These are phyloP conservation scores for Lathyrus sativus DNA, from an alignment of 306 rosid species.

Conservation along the genomic window DNA sequence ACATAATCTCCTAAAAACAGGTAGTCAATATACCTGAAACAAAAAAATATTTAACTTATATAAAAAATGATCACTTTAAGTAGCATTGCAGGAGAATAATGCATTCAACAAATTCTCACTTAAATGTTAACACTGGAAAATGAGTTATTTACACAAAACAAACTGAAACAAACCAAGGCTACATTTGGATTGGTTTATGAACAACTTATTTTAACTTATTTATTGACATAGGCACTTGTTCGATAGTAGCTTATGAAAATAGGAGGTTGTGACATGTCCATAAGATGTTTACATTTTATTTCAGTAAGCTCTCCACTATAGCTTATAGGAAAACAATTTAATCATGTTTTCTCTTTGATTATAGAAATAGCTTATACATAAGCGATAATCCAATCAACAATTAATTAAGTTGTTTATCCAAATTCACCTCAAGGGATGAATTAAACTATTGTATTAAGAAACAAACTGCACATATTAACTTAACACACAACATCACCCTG, in stretches of 20 bases:
- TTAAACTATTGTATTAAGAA: constrained; percentile 14
- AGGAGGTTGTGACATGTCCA: background rate
- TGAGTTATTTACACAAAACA: constrained; percentile 24
- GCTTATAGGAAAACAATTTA: constrained; percentile 1
- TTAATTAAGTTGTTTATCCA: constrained; percentile 3
- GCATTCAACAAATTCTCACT: constrained; percentile 23
- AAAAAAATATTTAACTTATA: constrained; percentile 34
- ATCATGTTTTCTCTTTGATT: background rate
- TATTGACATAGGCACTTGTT: background rate
- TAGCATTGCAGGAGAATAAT: constrained; percentile 22
- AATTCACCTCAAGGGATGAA: constrained; percentile 5
- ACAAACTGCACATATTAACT: constrained; percentile 20
- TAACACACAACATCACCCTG: constrained; percentile 23
- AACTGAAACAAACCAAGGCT: constrained; percentile 35
- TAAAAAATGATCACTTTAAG: constrained; percentile 31
- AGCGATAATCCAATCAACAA: background rate
- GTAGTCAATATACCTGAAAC: constrained; percentile 92
- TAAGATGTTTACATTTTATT: background rate
- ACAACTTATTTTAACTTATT: constrained; percentile 1
- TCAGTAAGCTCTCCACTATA: background rate
- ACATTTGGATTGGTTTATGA: background rate
- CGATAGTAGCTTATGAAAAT: background rate
- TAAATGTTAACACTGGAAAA: constrained; percentile 25
- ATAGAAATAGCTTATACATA: background rate
- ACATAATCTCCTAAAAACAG: constrained; percentile 99